A percentile compares a stretch with the other conserved stretches of the same genome.
These are phyloP conservation scores for Fusarium papillatum DNA, from an alignment of 2,329 filamentous ascomycete genomes.

Conservation along the genomic window DNA sequence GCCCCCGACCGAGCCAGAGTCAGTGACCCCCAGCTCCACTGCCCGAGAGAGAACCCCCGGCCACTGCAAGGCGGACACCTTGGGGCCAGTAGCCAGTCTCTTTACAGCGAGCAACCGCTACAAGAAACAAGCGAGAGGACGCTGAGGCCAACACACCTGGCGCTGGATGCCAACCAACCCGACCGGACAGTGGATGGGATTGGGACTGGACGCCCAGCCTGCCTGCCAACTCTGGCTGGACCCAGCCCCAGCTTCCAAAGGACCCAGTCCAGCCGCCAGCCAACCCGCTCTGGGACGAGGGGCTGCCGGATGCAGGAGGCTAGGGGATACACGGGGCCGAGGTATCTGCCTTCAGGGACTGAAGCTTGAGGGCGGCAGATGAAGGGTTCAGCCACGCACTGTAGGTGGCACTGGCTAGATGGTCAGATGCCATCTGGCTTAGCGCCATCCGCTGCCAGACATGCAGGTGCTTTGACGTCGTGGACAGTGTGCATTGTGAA, in stretches of 20 bases:
- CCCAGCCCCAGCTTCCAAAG: slow-evolving; percentile 27
- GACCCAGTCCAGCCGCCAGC: slow-evolving; percentile 25
- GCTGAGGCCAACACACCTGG: slow-evolving; percentile 13
- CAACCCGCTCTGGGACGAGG: slow-evolving; percentile 6
- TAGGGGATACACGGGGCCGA: slow-evolving; percentile 22
- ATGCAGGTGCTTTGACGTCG: neutral
- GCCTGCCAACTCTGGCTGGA: slow-evolving; percentile 7
- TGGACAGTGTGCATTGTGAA: neutral
- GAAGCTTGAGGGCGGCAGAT: slow-evolving; percentile 13
- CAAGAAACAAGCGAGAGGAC: slow-evolving; percentile 38
- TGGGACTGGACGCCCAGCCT: slow-evolving; percentile 8
- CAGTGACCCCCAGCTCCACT: slow-evolving; percentile 30
- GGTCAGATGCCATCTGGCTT: slow-evolving; percentile 8
- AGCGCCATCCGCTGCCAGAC: neutral
- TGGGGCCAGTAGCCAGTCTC: slow-evolving; percentile 3
- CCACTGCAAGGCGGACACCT: slow-evolving; percentile 10
- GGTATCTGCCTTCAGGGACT: slow-evolving; percentile 15
- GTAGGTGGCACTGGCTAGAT: slow-evolving; percentile 2
- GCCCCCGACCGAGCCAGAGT: slow-evolving; percentile 14
- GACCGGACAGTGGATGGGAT: slow-evolving; percentile 13
- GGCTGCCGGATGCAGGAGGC: slow-evolving; percentile 39
- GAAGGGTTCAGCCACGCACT: slow-evolving; percentile 8
- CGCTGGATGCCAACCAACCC: slow-evolving; percentile 24
- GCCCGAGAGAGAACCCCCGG: slow-evolving; percentile 21
- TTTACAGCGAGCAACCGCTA: slow-evolving; percentile 31